phyloP scores from a whole-genome alignment of 1,139 yeast species.

The Nematodospora anomalae region DNA sequence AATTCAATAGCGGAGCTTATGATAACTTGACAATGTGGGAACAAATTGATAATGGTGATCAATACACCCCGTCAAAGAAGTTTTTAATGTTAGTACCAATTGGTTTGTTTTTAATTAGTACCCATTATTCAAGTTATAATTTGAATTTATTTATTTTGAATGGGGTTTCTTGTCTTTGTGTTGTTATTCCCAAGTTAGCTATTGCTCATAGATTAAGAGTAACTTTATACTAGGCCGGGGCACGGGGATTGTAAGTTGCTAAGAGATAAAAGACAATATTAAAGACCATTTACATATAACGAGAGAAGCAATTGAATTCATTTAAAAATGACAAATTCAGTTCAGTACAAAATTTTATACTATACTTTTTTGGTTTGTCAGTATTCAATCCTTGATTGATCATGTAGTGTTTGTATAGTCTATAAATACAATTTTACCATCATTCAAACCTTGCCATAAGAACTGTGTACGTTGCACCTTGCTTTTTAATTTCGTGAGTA shows the following conservation, averaged over 20 bases:
- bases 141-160: constrained; percentile 76
- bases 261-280: background rate
- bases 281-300: background rate
- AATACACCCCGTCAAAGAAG: constrained; percentile 94
- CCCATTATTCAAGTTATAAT: constrained; percentile 89
- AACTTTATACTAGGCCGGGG: constrained; percentile 41
- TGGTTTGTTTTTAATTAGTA: constrained; percentile 77
- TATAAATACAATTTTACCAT: background rate
- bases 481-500: too few relatives aligned
- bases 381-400: background rate
- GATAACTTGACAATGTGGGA: constrained; percentile 99
- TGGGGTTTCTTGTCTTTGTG: constrained; percentile 73
- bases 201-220: constrained; percentile 75
- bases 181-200: constrained; percentile 90
- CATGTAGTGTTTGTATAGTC: background rate
- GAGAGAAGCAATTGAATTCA: background rate
- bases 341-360: too few relatives aligned
- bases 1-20: constrained; percentile 93
- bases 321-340: background rate
- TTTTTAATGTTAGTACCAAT: constrained; percentile 90
- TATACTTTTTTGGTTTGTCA: background rate
- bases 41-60: constrained; percentile 95
- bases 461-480: too few relatives aligned
- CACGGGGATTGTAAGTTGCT: too few relatives aligned
- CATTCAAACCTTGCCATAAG: too few relatives aligned